These are phyloP conservation scores for Hippophae gyantsensis DNA, from an alignment of 306 rosid species.

Conservation along the genomic window DNA sequence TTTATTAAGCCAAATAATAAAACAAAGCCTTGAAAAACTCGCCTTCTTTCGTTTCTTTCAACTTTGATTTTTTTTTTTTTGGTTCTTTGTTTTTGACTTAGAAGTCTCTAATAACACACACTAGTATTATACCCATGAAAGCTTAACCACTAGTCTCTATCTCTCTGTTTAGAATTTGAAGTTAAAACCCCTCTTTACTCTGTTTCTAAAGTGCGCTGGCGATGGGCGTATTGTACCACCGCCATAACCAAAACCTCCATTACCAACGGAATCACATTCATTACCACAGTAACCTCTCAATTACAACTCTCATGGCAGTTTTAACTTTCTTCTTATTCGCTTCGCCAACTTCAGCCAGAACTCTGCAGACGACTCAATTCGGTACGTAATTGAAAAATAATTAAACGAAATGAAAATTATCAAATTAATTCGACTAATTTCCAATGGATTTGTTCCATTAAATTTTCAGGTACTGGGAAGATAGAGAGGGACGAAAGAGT, in stretches of 20 bases:
- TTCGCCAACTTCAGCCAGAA: slow-evolving; percentile 23
- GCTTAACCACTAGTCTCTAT: slow-evolving; percentile 5
- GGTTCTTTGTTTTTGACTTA: no score
- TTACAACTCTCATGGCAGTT: slow-evolving; percentile 22
- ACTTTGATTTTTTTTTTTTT: no score
- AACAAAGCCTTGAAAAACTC: no score
- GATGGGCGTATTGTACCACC: slow-evolving; percentile 39
- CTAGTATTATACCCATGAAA: slow-evolving; percentile 19
- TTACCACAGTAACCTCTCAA: slow-evolving; percentile 11
- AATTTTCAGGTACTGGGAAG: slow-evolving; percentile 15
- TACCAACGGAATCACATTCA: neutral
- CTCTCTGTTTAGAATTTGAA: neutral
- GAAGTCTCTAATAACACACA: neutral
- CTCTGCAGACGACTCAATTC: slow-evolving; percentile 16
- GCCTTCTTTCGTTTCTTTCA: no score
- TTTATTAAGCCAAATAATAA: no score
- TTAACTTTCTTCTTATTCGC: slow-evolving; percentile 48
- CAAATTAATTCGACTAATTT: neutral
- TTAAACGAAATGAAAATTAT: neutral
- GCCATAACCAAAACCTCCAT: neutral
- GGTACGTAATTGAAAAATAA: slow-evolving; percentile 19
- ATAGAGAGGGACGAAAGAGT: slow-evolving; percentile 1
- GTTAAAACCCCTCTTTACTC: neutral
- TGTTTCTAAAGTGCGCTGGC: slow-evolving; percentile 24
- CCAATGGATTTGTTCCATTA: neutral